Evolutionary conservation across 495 filamentous ascomycete genomes (phyloP).

Genomic region (Podospora appendiculata): DNA sequence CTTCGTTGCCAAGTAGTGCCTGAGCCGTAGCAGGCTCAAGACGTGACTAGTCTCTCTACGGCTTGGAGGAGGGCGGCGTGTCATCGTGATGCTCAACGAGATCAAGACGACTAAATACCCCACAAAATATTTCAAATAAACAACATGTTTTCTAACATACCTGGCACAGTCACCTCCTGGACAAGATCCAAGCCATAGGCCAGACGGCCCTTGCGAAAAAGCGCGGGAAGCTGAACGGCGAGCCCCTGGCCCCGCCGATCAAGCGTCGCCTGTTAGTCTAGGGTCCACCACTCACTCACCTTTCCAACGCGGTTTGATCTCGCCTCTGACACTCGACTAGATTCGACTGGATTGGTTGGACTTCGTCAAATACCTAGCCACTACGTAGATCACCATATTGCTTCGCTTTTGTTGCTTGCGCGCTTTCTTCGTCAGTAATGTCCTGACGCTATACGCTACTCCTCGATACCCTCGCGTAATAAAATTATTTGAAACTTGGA

Average conservation of each 20-base stretch:
- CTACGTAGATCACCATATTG: too few relatives aligned
- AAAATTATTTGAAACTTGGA: too few relatives aligned
- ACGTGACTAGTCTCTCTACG: not conserved
- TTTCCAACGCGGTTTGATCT: too few relatives aligned
- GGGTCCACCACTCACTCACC: not conserved
- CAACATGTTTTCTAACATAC: slow-evolving; percentile 8
- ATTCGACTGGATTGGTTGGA: too few relatives aligned
- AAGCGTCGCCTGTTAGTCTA: slow-evolving; percentile 29
- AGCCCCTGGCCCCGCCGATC: slow-evolving; percentile 23
- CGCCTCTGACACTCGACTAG: too few relatives aligned
- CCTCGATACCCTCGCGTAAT: too few relatives aligned
- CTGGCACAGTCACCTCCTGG: slow-evolving; percentile 31
- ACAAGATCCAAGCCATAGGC: slow-evolving; percentile 34
- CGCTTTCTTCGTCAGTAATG: too few relatives aligned
- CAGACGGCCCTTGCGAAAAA: slow-evolving; percentile 19
- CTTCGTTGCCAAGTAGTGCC: not conserved
- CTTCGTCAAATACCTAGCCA: too few relatives aligned
- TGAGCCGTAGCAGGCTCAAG: not conserved
- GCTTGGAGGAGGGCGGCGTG: not conserved
- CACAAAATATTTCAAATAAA: not conserved
- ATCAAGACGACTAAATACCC: not conserved
- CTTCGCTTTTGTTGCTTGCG: too few relatives aligned
- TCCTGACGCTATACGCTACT: too few relatives aligned
- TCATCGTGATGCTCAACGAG: not conserved
- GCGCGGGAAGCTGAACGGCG: slow-evolving; percentile 14